Base-by-base conservation (phyloP, 257 asterid genomes). In the Echium plantagineum region DNA sequence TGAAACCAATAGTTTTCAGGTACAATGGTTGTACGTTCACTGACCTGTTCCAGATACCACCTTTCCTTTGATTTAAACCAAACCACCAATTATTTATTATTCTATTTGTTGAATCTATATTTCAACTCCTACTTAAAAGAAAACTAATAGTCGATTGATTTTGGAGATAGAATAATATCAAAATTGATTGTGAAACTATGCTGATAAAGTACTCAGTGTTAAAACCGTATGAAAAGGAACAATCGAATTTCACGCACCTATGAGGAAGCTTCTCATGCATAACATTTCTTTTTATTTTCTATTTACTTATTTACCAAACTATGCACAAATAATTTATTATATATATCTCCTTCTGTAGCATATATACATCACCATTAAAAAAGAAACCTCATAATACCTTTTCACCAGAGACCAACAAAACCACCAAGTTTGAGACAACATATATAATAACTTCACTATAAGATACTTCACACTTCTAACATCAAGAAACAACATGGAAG, bases 401-500 rank as follows among this genome's bases (percentile, higher is more conserved):
- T 28, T 20, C 49, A 59, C 20, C 22, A 13, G 49, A 6, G 26
- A 7, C 16, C 54, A 30, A 5, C 7, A 31, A 3, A 32, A 52
- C 22, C 57, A 57, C 61, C 38, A 57, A 69, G 19, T 21, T 69
- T 68, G 70, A 68, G 31, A 38, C 71, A 18, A 55, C 9, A 55
- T 20, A 20, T 3, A 6, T 28, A 28, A n/a, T n/a, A n/a, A n/a
- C n/a, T n/a, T n/a, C n/a, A n/a, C n/a, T 4, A 3, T 55, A 21
- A 46, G 9, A 6, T 15, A 52, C 19, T 19, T 19, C 31, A 22
- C 56, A 59, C 21, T 2, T 9, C 30, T n/a, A 6, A 28, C 20
- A 15, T 49, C 47, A 52, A 63, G 3, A 31, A 21, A 42, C 17
- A 57, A 20, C 60, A 82, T 82, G 85, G 82, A 79, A n/a, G 83